These are phyloP conservation scores for Termitomyces sp. DNA, from an alignment of 768 basidiomycete species.

Conservation along the genomic window DNA sequence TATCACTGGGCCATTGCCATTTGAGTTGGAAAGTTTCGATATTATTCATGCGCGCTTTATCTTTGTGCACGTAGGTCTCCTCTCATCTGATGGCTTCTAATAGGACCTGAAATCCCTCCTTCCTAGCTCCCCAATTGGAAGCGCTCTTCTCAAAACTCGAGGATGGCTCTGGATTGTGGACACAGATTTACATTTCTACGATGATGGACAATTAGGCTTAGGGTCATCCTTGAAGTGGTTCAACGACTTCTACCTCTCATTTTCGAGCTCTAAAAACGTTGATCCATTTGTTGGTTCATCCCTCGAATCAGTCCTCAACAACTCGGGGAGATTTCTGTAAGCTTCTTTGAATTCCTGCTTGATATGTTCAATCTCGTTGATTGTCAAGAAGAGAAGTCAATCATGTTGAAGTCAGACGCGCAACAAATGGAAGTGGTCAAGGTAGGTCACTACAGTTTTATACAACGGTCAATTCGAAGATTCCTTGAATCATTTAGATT, in stretches of 20 bases:
- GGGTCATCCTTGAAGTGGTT: neutral
- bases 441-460: neutral
- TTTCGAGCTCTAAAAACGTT: neutral
- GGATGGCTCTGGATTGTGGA: conserved; percentile 9
- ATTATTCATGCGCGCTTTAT: neutral
- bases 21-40: neutral
- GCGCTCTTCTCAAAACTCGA: neutral
- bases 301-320: neutral
- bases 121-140: neutral
- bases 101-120: neutral
- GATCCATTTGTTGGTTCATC: conserved; percentile 3
- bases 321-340: neutral
- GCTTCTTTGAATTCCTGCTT: neutral
- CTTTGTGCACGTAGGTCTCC: neutral
- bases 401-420: neutral
- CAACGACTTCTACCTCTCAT: neutral
- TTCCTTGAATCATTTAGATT: neutral
- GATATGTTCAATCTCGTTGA: neutral
- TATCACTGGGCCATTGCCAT: neutral
- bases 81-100: neutral
- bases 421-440: neutral
- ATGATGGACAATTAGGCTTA: neutral
- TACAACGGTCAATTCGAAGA: neutral
- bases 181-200: neutral
- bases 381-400: neutral